Conservation (phyloP, 148 eudicot genomes). For the Tetragonia tetragonoides region DNA sequence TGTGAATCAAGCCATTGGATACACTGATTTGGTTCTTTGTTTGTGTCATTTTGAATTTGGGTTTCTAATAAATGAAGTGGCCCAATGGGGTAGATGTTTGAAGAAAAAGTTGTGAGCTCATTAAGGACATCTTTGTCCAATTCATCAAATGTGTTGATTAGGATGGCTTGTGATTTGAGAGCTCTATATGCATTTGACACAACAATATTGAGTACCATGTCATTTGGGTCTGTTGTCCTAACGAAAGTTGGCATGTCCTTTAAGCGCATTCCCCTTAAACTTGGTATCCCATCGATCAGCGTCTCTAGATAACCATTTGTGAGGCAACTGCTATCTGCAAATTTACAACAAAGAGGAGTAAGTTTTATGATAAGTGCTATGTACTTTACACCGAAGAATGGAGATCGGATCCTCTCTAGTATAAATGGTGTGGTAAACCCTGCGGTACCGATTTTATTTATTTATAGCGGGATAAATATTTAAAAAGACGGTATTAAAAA, state of each 20-base stretch:
- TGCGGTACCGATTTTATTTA: too few species aligned
- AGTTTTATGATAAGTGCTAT: too few species aligned
- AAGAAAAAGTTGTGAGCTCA: constrained; percentile 6
- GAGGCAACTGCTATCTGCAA: constrained; percentile 6
- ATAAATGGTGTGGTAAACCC: too few species aligned
- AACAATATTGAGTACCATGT: neutral
- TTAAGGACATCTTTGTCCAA: constrained; percentile 10
- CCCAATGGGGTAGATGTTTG: constrained; percentile 19
- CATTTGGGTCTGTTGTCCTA: constrained; percentile 6
- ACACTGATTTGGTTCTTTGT: neutral
- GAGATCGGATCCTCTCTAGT: too few species aligned
- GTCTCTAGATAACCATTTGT: constrained; percentile 17
- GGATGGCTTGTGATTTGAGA: constrained; percentile 1
- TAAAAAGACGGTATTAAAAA: too few species aligned
- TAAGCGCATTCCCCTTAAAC: constrained; percentile 14
- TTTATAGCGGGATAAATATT: too few species aligned
- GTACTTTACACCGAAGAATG: too few species aligned
- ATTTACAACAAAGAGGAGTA: neutral
- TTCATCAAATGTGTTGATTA: constrained; percentile 13
- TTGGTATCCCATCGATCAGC: constrained; percentile 15
- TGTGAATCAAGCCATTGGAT: constrained; percentile 25
- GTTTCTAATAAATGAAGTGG: constrained; percentile 11
- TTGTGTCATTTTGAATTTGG: neutral
- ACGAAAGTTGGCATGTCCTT: constrained; percentile 15
- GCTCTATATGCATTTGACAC: neutral